phyloP scores from a whole-genome alignment of 2,329 filamentous ascomycete genomes.

The Leptodontidium sp. region DNA sequence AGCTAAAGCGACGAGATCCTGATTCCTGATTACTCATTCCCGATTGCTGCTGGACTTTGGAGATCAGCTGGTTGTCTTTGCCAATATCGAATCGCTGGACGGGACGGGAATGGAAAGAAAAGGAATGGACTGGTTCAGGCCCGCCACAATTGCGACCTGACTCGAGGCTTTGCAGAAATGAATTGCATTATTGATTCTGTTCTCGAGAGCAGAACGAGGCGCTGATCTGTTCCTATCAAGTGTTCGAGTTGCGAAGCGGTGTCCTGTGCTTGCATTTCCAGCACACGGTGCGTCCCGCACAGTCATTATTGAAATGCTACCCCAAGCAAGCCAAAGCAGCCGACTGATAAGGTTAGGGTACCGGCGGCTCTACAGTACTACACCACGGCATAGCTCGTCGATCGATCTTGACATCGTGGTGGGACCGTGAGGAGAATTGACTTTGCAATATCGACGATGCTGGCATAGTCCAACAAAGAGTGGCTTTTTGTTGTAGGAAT shows the following conservation, averaged over 20 bases:
- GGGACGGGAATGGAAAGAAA: background rate
- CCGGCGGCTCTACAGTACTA: background rate
- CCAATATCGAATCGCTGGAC: too few relatives aligned
- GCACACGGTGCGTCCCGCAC: background rate
- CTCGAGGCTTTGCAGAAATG: background rate
- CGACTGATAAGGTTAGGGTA: slow-evolving; percentile 9
- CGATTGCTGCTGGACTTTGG: background rate
- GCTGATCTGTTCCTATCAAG: background rate
- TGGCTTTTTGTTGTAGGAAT: background rate
- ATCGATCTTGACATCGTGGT: background rate
- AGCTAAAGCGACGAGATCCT: background rate
- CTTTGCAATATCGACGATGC: background rate
- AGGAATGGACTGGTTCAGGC: background rate
- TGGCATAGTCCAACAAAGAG: background rate
- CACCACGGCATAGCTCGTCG: slow-evolving; percentile 1
- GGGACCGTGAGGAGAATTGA: background rate
- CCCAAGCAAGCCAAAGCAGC: background rate
- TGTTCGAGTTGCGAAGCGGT: too few relatives aligned
- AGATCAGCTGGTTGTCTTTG: background rate
- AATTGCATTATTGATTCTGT: background rate
- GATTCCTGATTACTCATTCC: background rate
- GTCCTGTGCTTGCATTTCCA: background rate
- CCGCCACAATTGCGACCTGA: background rate
- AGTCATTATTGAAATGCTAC: background rate
- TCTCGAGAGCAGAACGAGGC: background rate